Evolutionary conservation across 371 early-diverging fungal genomes (phyloP).

Genomic region (Mucor velutinosus): DNA sequence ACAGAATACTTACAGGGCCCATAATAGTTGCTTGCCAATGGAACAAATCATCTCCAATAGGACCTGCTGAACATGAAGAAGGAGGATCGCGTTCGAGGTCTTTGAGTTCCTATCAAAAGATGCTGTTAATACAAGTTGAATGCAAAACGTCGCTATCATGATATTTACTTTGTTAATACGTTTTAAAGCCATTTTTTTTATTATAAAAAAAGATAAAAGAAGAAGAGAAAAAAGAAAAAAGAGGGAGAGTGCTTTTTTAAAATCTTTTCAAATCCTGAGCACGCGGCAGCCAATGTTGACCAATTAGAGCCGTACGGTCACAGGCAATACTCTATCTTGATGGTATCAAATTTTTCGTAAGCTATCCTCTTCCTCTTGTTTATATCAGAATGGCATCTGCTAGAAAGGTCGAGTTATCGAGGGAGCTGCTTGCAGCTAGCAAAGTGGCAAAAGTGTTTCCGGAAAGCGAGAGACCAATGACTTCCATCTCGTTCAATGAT

Average conservation of each 20-base stretch:
- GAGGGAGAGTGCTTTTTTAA: neutral
- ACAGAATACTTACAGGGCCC: constrained; percentile 64
- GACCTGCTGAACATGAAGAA: constrained; percentile 92
- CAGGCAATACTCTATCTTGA: neutral
- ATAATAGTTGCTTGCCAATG: constrained; percentile 97
- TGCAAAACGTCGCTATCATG: neutral
- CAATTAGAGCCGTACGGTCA: constrained; percentile 7
- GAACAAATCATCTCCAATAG: constrained; percentile 84
- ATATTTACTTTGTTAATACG: constrained; percentile 23
- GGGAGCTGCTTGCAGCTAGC: constrained; percentile 32
- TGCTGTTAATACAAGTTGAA: neutral
- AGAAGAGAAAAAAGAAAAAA: neutral
- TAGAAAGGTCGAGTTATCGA: constrained; percentile 29
- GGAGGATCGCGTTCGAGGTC: constrained; percentile 96
- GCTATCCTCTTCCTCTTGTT: neutral
- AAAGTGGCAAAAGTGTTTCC: constrained; percentile 68
- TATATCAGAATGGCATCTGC: neutral
- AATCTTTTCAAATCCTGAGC: neutral
- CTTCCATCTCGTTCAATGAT: constrained; percentile 78
- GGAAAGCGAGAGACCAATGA: constrained; percentile 67
- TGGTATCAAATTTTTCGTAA: neutral
- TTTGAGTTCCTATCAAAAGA: constrained; percentile 78
- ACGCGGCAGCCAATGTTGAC: constrained; percentile 3
- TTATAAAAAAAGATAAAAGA: neutral
- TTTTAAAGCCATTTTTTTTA: constrained; percentile 22